Evolutionary conservation across 2,329 filamentous ascomycete genomes (phyloP), one percentile per base, ranked within the genome.

Genomic region (Ascochyta pisi): DNA sequence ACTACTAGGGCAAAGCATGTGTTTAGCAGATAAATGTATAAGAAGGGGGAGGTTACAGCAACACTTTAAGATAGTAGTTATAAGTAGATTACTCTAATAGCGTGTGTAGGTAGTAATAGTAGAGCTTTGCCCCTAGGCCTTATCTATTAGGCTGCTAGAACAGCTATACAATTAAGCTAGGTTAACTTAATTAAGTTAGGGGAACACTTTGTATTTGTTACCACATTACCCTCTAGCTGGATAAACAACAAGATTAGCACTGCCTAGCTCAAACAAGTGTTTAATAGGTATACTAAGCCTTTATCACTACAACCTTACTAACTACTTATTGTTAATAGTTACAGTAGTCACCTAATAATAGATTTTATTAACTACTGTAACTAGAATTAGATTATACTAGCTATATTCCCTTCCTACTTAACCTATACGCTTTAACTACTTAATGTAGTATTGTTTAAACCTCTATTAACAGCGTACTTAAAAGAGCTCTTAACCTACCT

Each of bases 301-400:
- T 41, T 44, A 29, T 15, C 24, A 24, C 22, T 26, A 7, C 13
- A 19, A 26, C 12, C 9, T n/a, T 46, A 43, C 7, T 12, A 19
- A 16, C 26, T 60, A 23, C 39, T 60, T n/a, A 60, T 60, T 3
- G 4, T 57, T 38, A 27, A 57, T 41, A 27, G 57, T 43, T 22
- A 56, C 31, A 23, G 43, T 6, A 47, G 15, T 13, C 34, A 56
- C 26, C 6, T 56, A 26, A 52, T 39, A 2, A 43, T 31, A 19
- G 27, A 44, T 19, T 59, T 59, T 51, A 49, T 59, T 15, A 35
- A 56, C 15, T 56, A 49, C 26, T 59, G 48, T 22, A 10, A 44
- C 39, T 6, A 26, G 9, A 16, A 59, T 27, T 34, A 16, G 29
- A 59, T 56, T 6, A n/a, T n/a, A n/a, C n/a, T n/a, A n/a, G n/a